phyloP scores from a whole-genome alignment of 306 rosid species.

The Elaeagnus macrophylla region DNA sequence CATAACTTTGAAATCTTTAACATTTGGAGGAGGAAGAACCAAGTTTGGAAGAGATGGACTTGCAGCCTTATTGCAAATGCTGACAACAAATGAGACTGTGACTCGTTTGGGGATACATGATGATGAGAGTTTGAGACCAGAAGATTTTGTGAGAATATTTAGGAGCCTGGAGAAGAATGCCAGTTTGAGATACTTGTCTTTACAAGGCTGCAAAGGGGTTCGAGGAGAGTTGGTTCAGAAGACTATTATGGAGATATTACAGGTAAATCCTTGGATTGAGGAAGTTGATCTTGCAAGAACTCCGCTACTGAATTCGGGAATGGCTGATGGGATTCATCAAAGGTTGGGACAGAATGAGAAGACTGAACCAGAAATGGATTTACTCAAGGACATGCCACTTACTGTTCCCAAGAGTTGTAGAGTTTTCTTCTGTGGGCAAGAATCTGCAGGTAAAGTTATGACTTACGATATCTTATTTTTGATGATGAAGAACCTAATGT shows the following conservation, averaged over 20 bases:
- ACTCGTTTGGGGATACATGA: slow-evolving; percentile 60
- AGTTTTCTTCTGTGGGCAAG: slow-evolving; percentile 91
- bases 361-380: slow-evolving; percentile 72
- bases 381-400: slow-evolving; percentile 76
- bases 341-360: slow-evolving; percentile 83
- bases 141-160: slow-evolving; percentile 63
- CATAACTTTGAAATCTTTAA: slow-evolving; percentile 46
- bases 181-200: slow-evolving; percentile 51
- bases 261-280: slow-evolving; percentile 94
- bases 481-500: not conserved
- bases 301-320: slow-evolving; percentile 65
- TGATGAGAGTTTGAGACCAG: slow-evolving; percentile 64
- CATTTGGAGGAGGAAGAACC: slow-evolving; percentile 77
- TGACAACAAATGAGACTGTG: slow-evolving; percentile 59
- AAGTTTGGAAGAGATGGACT: slow-evolving; percentile 79
- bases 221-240: slow-evolving; percentile 62
- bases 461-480: not conserved
- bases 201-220: slow-evolving; percentile 76
- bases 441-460: slow-evolving; percentile 52
- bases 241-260: slow-evolving; percentile 64
- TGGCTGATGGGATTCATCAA: slow-evolving; percentile 49
- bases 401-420: slow-evolving; percentile 81
- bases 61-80: slow-evolving; percentile 53
- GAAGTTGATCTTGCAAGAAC: slow-evolving; percentile 80
- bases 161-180: slow-evolving; percentile 82